These are phyloP conservation scores for Austroboletus niveus DNA, from an alignment of 1,284 basidiomycete species.

Conservation along the genomic window DNA sequence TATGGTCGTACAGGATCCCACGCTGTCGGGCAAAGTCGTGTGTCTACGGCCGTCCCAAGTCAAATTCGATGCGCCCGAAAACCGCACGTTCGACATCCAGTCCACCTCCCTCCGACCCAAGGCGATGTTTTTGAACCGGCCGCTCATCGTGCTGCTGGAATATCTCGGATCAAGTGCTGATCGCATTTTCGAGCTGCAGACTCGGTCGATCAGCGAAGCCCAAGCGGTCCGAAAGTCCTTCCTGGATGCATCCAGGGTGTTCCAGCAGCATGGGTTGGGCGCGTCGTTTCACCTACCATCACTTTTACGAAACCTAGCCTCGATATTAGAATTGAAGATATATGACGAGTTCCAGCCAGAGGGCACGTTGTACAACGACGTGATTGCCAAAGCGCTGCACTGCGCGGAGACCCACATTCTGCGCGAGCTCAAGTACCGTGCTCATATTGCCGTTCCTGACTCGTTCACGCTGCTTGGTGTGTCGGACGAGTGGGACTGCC, in stretches of 20 bases:
- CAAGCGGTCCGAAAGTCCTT: conserved; percentile 29
- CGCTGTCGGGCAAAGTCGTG: conserved; percentile 34
- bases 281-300: conserved; percentile 41
- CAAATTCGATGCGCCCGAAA: conserved; percentile 44
- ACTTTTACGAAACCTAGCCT: conserved; percentile 36
- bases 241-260: conserved; percentile 28
- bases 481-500: conserved; percentile 44
- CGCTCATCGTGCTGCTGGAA: conserved; percentile 47
- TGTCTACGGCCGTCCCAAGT: conserved; percentile 45
- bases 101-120: conserved; percentile 41
- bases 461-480: conserved; percentile 50
- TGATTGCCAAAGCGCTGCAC: conserved; percentile 32
- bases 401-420: conserved; percentile 42
- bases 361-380: conserved; percentile 27
- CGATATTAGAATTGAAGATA: conserved; percentile 29
- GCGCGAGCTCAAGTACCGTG: conserved; percentile 50
- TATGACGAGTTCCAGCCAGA: conserved; percentile 12
- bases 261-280: conserved; percentile 46
- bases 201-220: conserved; percentile 36
- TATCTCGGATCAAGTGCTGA: conserved; percentile 33
- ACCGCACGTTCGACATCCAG: conserved; percentile 45
- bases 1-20: conserved; percentile 45
- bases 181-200: conserved; percentile 41
- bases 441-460: conserved; percentile 45
- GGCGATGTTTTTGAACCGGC: conserved; percentile 41